Conservation (phyloP, 2,329 filamentous ascomycete species). For the Akanthomyces dipterigenus region DNA sequence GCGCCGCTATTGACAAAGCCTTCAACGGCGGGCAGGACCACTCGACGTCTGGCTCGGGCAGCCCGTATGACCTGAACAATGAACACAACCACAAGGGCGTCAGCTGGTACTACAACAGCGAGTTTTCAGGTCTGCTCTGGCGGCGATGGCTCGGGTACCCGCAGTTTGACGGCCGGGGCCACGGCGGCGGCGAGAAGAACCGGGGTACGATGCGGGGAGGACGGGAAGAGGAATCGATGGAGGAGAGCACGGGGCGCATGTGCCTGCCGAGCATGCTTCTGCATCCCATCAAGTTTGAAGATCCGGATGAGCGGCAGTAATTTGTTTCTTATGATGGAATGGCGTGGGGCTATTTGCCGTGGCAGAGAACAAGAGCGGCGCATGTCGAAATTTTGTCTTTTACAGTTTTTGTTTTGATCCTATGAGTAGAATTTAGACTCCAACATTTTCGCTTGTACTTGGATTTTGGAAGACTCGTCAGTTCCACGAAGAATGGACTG, state of each 20-base stretch:
- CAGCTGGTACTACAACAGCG: slow-evolving; percentile 78
- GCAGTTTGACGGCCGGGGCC: slow-evolving; percentile 44
- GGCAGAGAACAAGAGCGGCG: not conserved
- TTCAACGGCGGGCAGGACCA: slow-evolving; percentile 73
- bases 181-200: slow-evolving; percentile 42
- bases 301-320: slow-evolving; percentile 33
- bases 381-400: not conserved
- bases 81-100: slow-evolving; percentile 80
- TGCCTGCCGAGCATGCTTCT: slow-evolving; percentile 74
- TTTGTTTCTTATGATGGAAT: not conserved
- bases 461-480: not conserved
- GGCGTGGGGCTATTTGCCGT: not conserved
- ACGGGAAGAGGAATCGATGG: slow-evolving; percentile 40
- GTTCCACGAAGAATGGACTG: not conserved
- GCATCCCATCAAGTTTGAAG: slow-evolving; percentile 71
- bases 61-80: slow-evolving; percentile 59
- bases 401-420: not conserved
- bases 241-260: slow-evolving; percentile 54
- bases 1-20: slow-evolving; percentile 58
- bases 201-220: slow-evolving; percentile 44
- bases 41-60: slow-evolving; percentile 56
- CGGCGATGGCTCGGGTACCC: slow-evolving; percentile 65
- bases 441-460: not conserved
- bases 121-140: slow-evolving; percentile 73
- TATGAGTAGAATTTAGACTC: slow-evolving; percentile 1